Conservation (phyloP, 164 flowering plant species). For the Vitis riparia region DNA sequence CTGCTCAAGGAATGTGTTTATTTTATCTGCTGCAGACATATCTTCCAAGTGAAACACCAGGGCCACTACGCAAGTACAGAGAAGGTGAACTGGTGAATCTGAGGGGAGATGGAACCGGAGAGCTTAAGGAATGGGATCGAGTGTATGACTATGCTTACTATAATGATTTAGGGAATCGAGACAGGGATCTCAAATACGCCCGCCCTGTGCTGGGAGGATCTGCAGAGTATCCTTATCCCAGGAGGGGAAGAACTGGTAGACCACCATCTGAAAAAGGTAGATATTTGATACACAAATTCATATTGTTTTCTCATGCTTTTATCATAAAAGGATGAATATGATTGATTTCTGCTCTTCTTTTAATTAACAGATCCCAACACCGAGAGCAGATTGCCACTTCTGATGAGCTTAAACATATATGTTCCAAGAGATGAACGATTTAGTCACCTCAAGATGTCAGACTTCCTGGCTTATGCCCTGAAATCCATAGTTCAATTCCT, state of each 20-base stretch:
- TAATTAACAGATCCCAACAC: constrained; percentile 36
- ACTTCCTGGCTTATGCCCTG: constrained; percentile 45
- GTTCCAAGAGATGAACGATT: constrained; percentile 67
- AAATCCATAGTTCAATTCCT: constrained; percentile 49
- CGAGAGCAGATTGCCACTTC: constrained; percentile 46
- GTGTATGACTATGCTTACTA: constrained; percentile 82
- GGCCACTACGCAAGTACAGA: constrained; percentile 47
- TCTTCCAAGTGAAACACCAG: constrained; percentile 73
- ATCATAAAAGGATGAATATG: too few species aligned
- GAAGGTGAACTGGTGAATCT: constrained; percentile 55
- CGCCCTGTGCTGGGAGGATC: constrained; percentile 88
- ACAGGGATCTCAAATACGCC: constrained; percentile 36
- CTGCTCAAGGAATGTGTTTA: background rate
- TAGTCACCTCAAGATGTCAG: constrained; percentile 54
- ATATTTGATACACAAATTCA: background rate
- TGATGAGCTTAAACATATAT: constrained; percentile 38
- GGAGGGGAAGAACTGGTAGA: constrained; percentile 79
- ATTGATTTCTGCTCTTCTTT: too few species aligned
- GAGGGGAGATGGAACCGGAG: constrained; percentile 73
- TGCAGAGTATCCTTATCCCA: constrained; percentile 68
- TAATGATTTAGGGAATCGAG: constrained; percentile 83
- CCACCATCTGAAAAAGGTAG: constrained; percentile 52
- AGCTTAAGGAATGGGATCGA: constrained; percentile 75
- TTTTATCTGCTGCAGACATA: constrained; percentile 42
- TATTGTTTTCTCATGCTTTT: too few species aligned